Conservation (phyloP, 345 rosid genomes). For the Arabis alpina region DNA sequence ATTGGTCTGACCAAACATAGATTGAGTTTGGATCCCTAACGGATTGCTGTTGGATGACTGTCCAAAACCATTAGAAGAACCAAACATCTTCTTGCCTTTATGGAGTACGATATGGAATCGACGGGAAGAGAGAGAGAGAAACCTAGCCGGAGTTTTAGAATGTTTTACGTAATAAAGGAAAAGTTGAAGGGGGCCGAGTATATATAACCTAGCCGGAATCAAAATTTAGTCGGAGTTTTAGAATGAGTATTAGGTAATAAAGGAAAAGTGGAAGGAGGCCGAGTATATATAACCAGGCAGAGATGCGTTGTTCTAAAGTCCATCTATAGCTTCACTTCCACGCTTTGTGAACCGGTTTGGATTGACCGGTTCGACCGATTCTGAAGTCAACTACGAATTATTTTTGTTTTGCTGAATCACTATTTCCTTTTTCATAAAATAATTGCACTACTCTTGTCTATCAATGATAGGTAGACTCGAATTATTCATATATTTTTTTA, state of each 20-base stretch:
- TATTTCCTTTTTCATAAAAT: too few relatives aligned
- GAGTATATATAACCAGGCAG: not conserved
- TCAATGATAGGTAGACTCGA: too few relatives aligned
- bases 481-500: too few relatives aligned
- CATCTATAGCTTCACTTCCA: not conserved
- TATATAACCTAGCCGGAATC: conserved; percentile 10
- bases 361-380: not conserved
- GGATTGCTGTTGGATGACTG: conserved; percentile 70
- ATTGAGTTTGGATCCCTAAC: conserved; percentile 59
- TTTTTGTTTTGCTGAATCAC: too few relatives aligned
- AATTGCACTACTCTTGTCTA: too few relatives aligned
- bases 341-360: conserved; percentile 23
- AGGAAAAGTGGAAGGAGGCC: not conserved
- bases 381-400: too few relatives aligned
- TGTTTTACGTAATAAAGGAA: not conserved
- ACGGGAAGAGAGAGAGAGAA: conserved; percentile 5
- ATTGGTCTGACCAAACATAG: conserved; percentile 74
- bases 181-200: not conserved
- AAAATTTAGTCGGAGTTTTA: not conserved
- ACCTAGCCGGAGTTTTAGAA: not conserved
- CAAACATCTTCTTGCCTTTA: conserved; percentile 54
- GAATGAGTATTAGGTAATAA: not conserved
- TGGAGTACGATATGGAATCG: not conserved
- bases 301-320: conserved; percentile 21
- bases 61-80: conserved; percentile 70